Base-by-base conservation (phyloP, 1,284 basidiomycete genomes). In the Rhizoctonia solani region DNA sequence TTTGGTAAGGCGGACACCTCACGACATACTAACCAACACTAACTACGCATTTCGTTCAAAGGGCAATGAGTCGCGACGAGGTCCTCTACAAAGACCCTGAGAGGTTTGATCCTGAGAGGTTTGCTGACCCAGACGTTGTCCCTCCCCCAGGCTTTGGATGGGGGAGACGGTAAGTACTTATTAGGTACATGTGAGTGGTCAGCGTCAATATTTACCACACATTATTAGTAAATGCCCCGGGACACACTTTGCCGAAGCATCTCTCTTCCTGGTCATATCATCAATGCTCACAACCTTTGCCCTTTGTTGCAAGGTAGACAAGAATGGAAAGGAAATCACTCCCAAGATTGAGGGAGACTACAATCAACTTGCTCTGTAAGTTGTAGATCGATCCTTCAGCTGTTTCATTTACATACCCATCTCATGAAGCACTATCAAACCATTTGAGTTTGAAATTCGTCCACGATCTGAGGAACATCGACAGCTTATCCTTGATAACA, bases 241-340 rank as follows among this genome's bases (percentile, higher is more conserved):
- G 8, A 25, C 53, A n/a, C 23, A 59, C 32, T 65, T 67, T 41
- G 68, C 54, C 4, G 25, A 67, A 13, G 52, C 54, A 3, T 49
- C 68, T 1, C 23, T 69, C 2, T 69, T 55, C 39, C 54, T 67
- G 21, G 25, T 39, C 4, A 52, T 67, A 19, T 54, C 53, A 1
- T 55, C 61, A 9, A 34, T 69, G 19, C 23, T 69, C 1, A 74
- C 74, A 72, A 72, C 73, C 14, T 75, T 75, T 59, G 56, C 72
- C 32, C 71, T 75, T 25, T 29, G 16, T 13, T 50, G 68, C 29
- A 42, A 56, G 9, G 56, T 50, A 29, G 72, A 70, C 39, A 58
- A 44, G 5, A 23, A 69, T 9, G 73, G 73, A 0, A 68, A 69
- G 11, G 58, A 71, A 3, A 61, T 61, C 21, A 32, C 50, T 9